Base-by-base conservation (phyloP, 2,329 filamentous ascomycete species). In the Sarocladium kiliense region DNA sequence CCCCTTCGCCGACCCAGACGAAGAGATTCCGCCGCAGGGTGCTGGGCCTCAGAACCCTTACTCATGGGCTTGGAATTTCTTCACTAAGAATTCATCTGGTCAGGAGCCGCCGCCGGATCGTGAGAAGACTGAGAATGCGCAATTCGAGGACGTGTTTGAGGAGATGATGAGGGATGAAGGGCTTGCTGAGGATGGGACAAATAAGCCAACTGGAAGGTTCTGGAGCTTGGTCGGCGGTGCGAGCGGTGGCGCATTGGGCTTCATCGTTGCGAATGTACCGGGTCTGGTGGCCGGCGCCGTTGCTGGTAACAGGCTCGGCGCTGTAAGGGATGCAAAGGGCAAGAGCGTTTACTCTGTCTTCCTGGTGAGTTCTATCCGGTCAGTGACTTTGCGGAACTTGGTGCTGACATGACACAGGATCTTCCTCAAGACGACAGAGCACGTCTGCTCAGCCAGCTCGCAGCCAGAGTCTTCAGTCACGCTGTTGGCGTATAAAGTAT, bases 291-390 rank as follows among this genome's bases (percentile, higher is more conserved):
- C 93, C 0, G 94, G 94, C 2, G 91, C 90, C 2, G 92, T 97
- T 2, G 93, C 92, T 0, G 94, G 94, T 11, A 97, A 97, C 72
- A 76, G 92, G 53, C 73, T 97, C n/a, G 94, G 94, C 1, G 89
- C 90, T 6, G 83, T 99, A 19, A 79, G 94, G 56, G 94, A 99
- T 73, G 85, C 88, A 30, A 91, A 86, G 72, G 92, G 92, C 21
- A 97, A 97, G 85, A 96, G 90, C 66, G 94, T 99, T 5, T 97
- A 95, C 71, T 79, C 85, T 26, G 94, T 97, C 16, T 97, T 93
- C 69, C 85, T 82, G 74, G 77, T 77, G 63, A 71, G 70, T 66
- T 27, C 16, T n/a, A 12, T 32, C 30, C 47, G 12, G 9, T 21
- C 19, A 3, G 18, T 16, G 18, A 19, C 18, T 49, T 30, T 53